Conservation (phyloP, 495 filamentous ascomycete species). For the Hypoxylon lenormandii region DNA sequence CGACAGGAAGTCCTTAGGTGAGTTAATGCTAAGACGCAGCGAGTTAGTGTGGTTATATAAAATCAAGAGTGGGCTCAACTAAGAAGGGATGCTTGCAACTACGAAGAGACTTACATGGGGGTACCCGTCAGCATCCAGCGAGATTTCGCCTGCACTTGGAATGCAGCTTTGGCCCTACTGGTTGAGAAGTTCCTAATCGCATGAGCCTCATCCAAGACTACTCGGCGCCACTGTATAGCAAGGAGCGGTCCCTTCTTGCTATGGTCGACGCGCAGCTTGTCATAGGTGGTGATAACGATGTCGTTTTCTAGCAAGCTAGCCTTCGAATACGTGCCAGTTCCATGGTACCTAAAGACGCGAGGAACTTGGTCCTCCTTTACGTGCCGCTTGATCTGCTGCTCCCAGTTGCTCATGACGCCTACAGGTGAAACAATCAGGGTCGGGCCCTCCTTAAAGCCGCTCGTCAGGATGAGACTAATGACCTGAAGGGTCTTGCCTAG, state of each 20-base stretch:
- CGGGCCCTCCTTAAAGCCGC: conserved; percentile 63
- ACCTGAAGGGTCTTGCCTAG: conserved; percentile 92
- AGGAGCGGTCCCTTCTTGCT: conserved; percentile 64
- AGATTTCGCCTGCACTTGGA: conserved; percentile 73
- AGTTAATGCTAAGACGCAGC: conserved; percentile 67
- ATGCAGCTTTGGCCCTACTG: conserved; percentile 75
- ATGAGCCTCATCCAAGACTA: conserved; percentile 91
- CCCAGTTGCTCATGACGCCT: conserved; percentile 94
- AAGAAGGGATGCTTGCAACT: not conserved
- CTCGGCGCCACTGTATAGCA: conserved; percentile 78
- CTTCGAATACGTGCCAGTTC: conserved; percentile 66
- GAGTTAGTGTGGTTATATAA: conserved; percentile 39
- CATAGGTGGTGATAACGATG: conserved; percentile 88
- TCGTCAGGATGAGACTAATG: conserved; percentile 80
- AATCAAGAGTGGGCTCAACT: conserved; percentile 40
- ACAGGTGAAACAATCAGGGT: conserved; percentile 88
- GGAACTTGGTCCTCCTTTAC: conserved; percentile 70
- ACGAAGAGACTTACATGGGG: conserved; percentile 66
- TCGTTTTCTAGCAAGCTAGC: conserved; percentile 71
- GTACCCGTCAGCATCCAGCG: conserved; percentile 88
- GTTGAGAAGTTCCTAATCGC: conserved; percentile 82
- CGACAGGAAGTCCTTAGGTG: conserved; percentile 83
- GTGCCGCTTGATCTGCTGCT: conserved; percentile 81
- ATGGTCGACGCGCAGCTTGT: conserved; percentile 63
- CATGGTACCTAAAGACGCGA: conserved; percentile 81